Evolutionary conservation across 768 basidiomycete species (phyloP).

Genomic region (Paxillus involutus): DNA sequence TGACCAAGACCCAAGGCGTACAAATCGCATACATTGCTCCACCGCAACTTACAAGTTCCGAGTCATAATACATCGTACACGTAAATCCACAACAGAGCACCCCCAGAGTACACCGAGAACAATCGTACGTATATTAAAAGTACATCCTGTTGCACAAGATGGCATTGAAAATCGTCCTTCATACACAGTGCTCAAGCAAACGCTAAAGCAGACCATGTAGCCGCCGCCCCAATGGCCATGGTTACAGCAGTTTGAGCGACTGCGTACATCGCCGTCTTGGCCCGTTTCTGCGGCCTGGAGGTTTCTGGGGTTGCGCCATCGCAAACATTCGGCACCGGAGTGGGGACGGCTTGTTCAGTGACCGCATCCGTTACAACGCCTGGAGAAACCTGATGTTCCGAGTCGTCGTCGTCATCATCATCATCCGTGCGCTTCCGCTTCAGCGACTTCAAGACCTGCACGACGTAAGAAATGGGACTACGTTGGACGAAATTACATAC

Average conservation of each 20-base stretch:
- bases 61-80: not conserved
- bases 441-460: conserved; percentile 36
- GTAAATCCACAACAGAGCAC: not conserved
- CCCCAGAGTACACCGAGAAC: not conserved
- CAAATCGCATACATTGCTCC: conserved; percentile 4
- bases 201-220: conserved; percentile 73
- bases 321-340: conserved; percentile 1
- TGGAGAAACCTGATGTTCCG: conserved; percentile 1
- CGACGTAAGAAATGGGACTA: conserved; percentile 25
- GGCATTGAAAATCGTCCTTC: not conserved
- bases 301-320: not conserved
- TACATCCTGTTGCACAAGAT: not conserved
- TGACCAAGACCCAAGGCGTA: not conserved
- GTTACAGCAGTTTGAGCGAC: conserved; percentile 61
- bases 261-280: conserved; percentile 36
- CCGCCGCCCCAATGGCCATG: conserved; percentile 65
- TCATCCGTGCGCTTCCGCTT: conserved; percentile 65
- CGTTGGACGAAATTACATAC: conserved; percentile 10
- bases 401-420: conserved; percentile 41
- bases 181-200: conserved; percentile 42
- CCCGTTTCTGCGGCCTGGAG: conserved; percentile 42
- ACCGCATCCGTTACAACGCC: not conserved
- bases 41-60: not conserved
- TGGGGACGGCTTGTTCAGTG: not conserved
- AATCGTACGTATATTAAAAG: not conserved